Evolutionary conservation across 169 alveolate genomes (phyloP).

Genomic region (Plasmodium billcollinsi): DNA sequence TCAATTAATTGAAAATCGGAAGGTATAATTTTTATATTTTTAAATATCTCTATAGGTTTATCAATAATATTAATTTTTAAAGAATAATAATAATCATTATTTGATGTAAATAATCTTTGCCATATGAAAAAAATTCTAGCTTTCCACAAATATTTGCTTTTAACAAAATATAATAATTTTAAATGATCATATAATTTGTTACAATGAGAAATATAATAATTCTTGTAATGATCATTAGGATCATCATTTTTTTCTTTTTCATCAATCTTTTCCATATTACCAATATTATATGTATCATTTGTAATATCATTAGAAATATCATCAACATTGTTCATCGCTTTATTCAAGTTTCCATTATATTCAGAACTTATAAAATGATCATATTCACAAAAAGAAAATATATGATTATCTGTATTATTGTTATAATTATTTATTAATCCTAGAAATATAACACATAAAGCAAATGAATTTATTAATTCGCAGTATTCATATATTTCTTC

Average conservation of each 20-base stretch:
- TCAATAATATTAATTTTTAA: slow-evolving; percentile 51
- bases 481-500: slow-evolving; percentile 61
- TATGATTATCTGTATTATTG: neutral
- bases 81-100: slow-evolving; percentile 22
- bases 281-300: neutral
- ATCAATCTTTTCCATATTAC: neutral
- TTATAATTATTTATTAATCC: slow-evolving; percentile 45
- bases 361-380: neutral
- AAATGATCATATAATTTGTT: slow-evolving; percentile 2
- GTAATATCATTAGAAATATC: neutral
- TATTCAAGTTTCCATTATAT: neutral
- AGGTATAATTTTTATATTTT: slow-evolving; percentile 30
- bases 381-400: slow-evolving; percentile 16
- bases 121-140: slow-evolving; percentile 71
- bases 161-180: slow-evolving; percentile 25
- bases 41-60: slow-evolving; percentile 57
- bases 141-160: slow-evolving; percentile 74
- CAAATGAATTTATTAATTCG: slow-evolving; percentile 27
- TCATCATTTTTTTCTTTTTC: neutral
- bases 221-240: too few species aligned
- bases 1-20: slow-evolving; percentile 49
- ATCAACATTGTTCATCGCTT: neutral
- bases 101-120: slow-evolving; percentile 68
- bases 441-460: slow-evolving; percentile 34
- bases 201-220: too few species aligned